Evolutionary conservation across 2,329 filamentous ascomycete genomes (phyloP).

Genomic region (Fusarium sp.): DNA sequence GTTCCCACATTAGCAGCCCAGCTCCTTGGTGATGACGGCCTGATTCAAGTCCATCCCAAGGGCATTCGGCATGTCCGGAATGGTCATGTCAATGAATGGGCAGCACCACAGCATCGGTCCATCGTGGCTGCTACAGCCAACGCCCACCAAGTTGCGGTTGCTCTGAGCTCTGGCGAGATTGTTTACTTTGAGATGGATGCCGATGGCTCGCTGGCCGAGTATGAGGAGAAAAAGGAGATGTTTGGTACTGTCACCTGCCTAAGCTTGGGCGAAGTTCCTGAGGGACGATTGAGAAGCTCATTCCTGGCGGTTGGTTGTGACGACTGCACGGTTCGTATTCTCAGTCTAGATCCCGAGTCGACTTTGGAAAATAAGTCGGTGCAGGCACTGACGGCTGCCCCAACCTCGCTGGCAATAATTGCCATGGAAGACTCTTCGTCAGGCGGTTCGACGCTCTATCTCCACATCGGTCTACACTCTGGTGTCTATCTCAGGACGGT

Average conservation of each 20-base stretch:
- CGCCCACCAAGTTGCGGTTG: slow-evolving; percentile 90
- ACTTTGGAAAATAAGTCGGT: slow-evolving; percentile 94
- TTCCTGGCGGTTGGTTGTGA: slow-evolving; percentile 97
- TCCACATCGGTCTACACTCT: slow-evolving; percentile 95
- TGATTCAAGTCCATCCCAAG: slow-evolving; percentile 96
- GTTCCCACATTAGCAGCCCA: slow-evolving; percentile 93
- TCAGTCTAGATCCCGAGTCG: slow-evolving; percentile 89
- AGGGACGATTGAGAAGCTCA: slow-evolving; percentile 87
- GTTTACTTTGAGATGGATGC: slow-evolving; percentile 98
- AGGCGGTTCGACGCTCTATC: slow-evolving; percentile 87
- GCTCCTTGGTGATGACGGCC: slow-evolving; percentile 89
- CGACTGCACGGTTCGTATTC: slow-evolving; percentile 92
- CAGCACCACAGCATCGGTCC: slow-evolving; percentile 89
- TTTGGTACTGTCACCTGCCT: slow-evolving; percentile 93
- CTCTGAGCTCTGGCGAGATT: slow-evolving; percentile 94
- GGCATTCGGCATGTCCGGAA: slow-evolving; percentile 89
- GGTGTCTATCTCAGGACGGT: slow-evolving; percentile 96
- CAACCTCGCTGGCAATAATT: slow-evolving; percentile 90
- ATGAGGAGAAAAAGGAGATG: slow-evolving; percentile 95
- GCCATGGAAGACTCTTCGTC: slow-evolving; percentile 94
- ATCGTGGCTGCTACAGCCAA: slow-evolving; percentile 97
- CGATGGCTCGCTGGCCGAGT: slow-evolving; percentile 90
- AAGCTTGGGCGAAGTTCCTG: slow-evolving; percentile 92
- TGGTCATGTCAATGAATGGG: slow-evolving; percentile 90
- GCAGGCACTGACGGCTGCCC: slow-evolving; percentile 90